Evolutionary conservation across 768 basidiomycete species (phyloP).

Genomic region (Gymnopilus junonius): DNA sequence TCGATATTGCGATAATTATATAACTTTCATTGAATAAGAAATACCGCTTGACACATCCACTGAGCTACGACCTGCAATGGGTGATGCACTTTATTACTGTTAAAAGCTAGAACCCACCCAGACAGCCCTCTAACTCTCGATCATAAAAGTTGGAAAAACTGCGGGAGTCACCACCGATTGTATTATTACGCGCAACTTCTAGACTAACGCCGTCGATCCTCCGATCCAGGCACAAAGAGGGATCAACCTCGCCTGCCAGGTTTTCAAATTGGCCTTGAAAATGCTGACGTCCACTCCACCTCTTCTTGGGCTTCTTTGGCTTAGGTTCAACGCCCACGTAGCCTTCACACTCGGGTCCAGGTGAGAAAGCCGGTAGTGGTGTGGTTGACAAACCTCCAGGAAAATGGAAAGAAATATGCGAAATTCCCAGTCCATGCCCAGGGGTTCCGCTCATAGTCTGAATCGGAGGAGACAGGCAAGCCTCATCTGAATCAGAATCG

Average conservation of each 20-base stretch:
- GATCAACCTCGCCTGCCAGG: background rate
- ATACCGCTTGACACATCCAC: no score
- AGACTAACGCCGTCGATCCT: background rate
- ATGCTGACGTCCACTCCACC: background rate
- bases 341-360: no score
- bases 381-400: background rate
- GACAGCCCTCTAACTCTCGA: constrained; percentile 24
- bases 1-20: no score
- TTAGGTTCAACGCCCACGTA: no score
- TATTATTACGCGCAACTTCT: background rate
- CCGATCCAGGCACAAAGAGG: background rate
- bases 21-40: no score
- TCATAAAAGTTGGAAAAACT: constrained; percentile 11
- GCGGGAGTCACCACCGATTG: background rate
- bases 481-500: constrained; percentile 13
- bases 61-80: no score
- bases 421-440: background rate
- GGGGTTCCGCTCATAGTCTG: background rate
- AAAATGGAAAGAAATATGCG: constrained; percentile 6
- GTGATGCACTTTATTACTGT: background rate
- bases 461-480: constrained; percentile 2
- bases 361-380: no score
- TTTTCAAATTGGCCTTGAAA: background rate
- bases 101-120: constrained; percentile 29
- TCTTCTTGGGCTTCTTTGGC: background rate